Base-by-base conservation (phyloP, 768 basidiomycete species). In the Collybia mongolica region DNA sequence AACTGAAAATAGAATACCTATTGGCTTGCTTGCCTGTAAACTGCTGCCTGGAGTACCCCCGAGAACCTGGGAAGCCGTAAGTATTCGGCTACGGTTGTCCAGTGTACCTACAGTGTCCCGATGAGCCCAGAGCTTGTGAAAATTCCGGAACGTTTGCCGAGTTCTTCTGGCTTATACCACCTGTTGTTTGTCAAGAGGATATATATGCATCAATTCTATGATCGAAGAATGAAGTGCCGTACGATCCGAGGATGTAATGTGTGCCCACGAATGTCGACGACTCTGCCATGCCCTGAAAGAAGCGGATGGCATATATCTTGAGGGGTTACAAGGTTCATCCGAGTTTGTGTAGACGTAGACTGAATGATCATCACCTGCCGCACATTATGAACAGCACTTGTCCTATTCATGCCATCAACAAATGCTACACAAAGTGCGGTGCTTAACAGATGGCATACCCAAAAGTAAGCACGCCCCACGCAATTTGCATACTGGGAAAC, bases 181-280 rank as follows among this genome's bases (percentile, higher is more conserved):
- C 83, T 84, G 46, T 39, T 17, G 20, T 20, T 17, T 19, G 28
- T 12, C 12, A 44, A 43, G 29, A 17, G 23, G 35, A 37, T 24
- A 19, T 8, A 54, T 24, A 23, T 2, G 19, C 17, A 9, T 5
- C 20, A 29, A 22, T 20, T 38, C 39, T 32, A 2, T 32, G 32
- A 32, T 32, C 17, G 36, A 20, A 6, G 45, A 22, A 40, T 37
- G 5, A 41, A 4, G 39, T 18, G 1, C 74, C 82, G 51, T 58
- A 86, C 85, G 83, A 83, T 54, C 87, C 85, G 15, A 88, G 79
- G 54, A 88, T 71, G 58, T 85, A 86, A 55, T 86, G 85, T 14
- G 84, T 82, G 29, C 88, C 88, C 22, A 84, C 84, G 62, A 90
- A 90, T 1, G 86, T 90, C 6, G 86, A 87, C 0, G 86, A 79